These are phyloP conservation scores for Neostapfia colusana DNA, from an alignment of 176 grass and related monocot species.

Conservation along the genomic window DNA sequence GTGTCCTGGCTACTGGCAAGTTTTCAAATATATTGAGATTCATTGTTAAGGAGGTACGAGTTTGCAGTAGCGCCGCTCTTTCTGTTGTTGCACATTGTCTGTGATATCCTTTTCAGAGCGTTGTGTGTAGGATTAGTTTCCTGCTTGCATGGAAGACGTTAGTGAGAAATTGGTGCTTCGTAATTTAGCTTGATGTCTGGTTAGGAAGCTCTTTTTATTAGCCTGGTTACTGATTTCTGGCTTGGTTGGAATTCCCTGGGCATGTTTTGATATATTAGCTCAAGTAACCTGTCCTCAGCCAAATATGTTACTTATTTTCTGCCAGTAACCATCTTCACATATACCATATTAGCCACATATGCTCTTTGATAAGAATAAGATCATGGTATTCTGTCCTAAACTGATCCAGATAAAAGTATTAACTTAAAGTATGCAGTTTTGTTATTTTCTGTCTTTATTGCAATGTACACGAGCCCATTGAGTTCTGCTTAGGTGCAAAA, in stretches of 20 bases:
- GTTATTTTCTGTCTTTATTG: not conserved
- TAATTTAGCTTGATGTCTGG: not conserved
- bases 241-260: not conserved
- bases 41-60: conserved; percentile 91
- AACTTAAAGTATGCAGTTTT: no score
- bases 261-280: not conserved
- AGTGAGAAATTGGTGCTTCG: not conserved
- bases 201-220: not conserved
- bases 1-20: conserved; percentile 75
- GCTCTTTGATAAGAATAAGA: no score
- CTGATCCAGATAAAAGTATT: no score
- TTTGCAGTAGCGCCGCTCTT: not conserved
- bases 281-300: not conserved
- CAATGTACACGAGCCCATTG: not conserved
- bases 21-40: conserved; percentile 89
- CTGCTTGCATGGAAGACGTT: not conserved
- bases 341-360: no score
- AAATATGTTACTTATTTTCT: not conserved
- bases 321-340: not conserved
- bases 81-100: not conserved
- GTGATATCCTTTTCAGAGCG: not conserved
- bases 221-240: not conserved
- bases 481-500: not conserved
- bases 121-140: conserved; percentile 15
- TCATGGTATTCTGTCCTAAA: no score